Evolutionary conservation across 495 filamentous ascomycete genomes (phyloP), one percentile per base, ranked within the genome.

Genomic region (Tricharina praecox): DNA sequence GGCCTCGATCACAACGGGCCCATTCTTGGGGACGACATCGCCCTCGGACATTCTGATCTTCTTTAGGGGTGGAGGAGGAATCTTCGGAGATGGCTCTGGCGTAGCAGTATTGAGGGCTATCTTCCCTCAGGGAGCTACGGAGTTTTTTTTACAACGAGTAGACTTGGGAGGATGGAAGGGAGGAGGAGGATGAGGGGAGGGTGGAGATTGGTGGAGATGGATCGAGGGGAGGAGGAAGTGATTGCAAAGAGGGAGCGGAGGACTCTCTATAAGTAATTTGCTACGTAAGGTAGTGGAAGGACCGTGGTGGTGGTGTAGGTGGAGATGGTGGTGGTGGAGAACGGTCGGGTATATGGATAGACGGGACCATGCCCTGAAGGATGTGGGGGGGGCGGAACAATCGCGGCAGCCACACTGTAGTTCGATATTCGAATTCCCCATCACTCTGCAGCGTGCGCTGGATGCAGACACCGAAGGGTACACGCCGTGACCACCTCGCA

Each of bases 1-100:
- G 57, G 85, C 81, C 69, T 93, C 85, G 39, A 70, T 70, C 50
- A 92, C 85, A 66, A 86, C 83, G 3, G 75, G 68, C 60, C 70
- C 66, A 62, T 74, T 73, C 52, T 70, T 68, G 45, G 72, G 66
- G 46, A 62, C 58, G 49, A 69, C 62, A 16, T 61, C 61, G 48
- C 69, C 75, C 63, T 81, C 78, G 60, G 76, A 76, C 82, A 90
- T 88, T 34, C 16, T 43, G 10, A 2, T 43, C 26, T 23, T 24
- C 26, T 25, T 43, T 24, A 18, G 26, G 10, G 37, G 37, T 18
- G 16, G 34, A 32, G 28, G 28, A 7, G 28, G 28, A 7, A 32
- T 32, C 28, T 32, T 32, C 13, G n/a, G n/a, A n/a, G n/a, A 32
- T 32, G 28, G 13, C 28, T 32, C 28, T 32, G 28, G 7, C 13